A percentile compares a stretch with the other conserved stretches of the same genome.
Conservation (phyloP, 495 filamentous ascomycete genomes). For the Penicillium waksmanii region DNA sequence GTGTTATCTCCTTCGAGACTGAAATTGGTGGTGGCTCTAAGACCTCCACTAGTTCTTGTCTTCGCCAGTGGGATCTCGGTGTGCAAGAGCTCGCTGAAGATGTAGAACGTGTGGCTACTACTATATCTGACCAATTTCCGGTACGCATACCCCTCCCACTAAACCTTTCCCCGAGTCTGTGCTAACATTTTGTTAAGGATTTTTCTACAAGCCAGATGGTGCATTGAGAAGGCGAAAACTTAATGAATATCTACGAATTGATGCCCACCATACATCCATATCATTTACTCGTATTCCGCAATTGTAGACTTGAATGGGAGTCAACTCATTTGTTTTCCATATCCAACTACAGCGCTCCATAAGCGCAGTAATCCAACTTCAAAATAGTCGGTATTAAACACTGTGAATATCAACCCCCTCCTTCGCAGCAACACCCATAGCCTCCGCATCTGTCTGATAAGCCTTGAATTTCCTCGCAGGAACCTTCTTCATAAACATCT, state of each 20-base stretch:
- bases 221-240: slow-evolving; percentile 22
- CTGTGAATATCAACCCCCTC: not conserved
- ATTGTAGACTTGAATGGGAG: no score
- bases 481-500: slow-evolving; percentile 24
- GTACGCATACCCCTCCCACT: slow-evolving; percentile 27
- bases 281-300: not conserved
- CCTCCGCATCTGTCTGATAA: slow-evolving; percentile 21
- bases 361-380: not conserved
- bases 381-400: not conserved
- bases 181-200: slow-evolving; percentile 30
- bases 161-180: not conserved
- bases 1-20: slow-evolving; percentile 79
- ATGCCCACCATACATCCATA: slow-evolving; percentile 11
- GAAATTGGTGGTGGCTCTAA: slow-evolving; percentile 60
- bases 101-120: slow-evolving; percentile 76
- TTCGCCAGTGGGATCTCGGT: slow-evolving; percentile 86
- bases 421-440: slow-evolving; percentile 18
- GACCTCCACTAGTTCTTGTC: slow-evolving; percentile 56
- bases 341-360: no score
- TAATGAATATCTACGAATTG: slow-evolving; percentile 28
- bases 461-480: slow-evolving; percentile 21
- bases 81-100: slow-evolving; percentile 85
- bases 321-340: no score
- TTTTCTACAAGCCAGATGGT: slow-evolving; percentile 36
- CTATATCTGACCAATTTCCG: slow-evolving; percentile 46